A percentile compares a stretch with the other conserved stretches of the same genome.
phyloP scores from a whole-genome alignment of 208 protist species.

The Porcisia deanei region DNA sequence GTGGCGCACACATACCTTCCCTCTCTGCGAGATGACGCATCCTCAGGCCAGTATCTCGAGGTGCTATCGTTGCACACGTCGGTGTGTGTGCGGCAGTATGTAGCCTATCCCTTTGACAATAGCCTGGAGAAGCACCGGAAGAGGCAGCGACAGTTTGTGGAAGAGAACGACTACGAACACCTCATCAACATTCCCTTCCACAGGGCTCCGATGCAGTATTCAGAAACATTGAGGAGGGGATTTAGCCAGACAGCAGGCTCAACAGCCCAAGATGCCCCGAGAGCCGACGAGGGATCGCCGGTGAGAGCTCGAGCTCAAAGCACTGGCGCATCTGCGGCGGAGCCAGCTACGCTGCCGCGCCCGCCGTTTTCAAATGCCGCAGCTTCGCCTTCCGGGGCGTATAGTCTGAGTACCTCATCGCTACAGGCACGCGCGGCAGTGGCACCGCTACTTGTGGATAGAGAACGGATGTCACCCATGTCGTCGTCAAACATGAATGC shows the following conservation, averaged over 20 bases:
- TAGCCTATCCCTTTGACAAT: constrained; percentile 82
- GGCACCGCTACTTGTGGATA: neutral
- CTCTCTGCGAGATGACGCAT: constrained; percentile 9
- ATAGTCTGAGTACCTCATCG: neutral
- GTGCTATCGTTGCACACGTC: constrained; percentile 72
- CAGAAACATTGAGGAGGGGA: neutral
- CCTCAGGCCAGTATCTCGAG: constrained; percentile 48
- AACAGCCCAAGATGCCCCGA: neutral
- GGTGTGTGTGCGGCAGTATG: constrained; percentile 66
- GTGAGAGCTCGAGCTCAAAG: neutral
- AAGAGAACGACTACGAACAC: constrained; percentile 71
- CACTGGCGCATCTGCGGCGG: neutral
- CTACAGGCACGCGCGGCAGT: neutral
- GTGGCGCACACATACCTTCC: constrained; percentile 20
- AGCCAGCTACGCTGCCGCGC: constrained; percentile 25
- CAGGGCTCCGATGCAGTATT: constrained; percentile 8
- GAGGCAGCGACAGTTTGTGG: constrained; percentile 73
- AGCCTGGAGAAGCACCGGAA: constrained; percentile 56
- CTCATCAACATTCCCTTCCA: constrained; percentile 52
- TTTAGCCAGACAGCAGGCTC: neutral
- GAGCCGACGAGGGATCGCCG: neutral
- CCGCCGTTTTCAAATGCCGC: neutral
- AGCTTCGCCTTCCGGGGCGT: neutral
- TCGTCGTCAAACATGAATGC: neutral
- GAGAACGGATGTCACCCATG: neutral